Evolutionary conservation across 1,139 yeast genomes (phyloP), one percentile per base, ranked within the genome.

Genomic region (Pichia kudriavzevii): DNA sequence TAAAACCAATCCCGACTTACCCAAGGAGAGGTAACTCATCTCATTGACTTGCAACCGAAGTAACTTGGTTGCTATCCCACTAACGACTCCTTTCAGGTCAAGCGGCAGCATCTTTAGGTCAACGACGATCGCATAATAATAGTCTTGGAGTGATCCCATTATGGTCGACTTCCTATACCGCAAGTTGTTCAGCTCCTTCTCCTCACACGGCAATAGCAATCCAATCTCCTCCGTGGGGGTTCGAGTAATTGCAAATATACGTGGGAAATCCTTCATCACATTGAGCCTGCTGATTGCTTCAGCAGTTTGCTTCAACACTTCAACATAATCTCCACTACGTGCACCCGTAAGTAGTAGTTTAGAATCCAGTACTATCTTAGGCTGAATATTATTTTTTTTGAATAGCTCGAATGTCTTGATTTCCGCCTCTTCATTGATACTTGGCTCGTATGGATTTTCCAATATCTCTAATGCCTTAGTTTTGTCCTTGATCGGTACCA

Each of bases 21-120:
- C 83, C 61, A 79, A 72, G 9, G 81, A 73, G 20, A 78, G 56
- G 46, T 77, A 78, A 48, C 70, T 69, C 73, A 77, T 71, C 41
- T 75, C 79, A 31, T 64, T 62, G 12, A 52, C 49, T 7, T 48
- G 48, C 8, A 46, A 38, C 15, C 39, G 48, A 23, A 72, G 52
- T 22, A 75, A 54, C 37, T 60, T 63, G 35, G 72, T 61, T 1
- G 84, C 81, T 22, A 78, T 67, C 1, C 83, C 82, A 0, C 82
- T 76, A 1, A 77, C 83, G 36, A 78, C 75, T 32, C 84, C 84
- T 7, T 79, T 75, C 6, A 76, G 64, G 50, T 76, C 78, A 28
- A 74, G 58, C 0, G 83, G 83, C 24, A 77, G 55, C 20, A 57
- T 57, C n/a, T 68, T 60, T 39, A 77, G 64, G 48, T 77, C 79